Evolutionary conservation across 306 rosid species (phyloP).

Genomic region (Trichosanthes cucumerina): DNA sequence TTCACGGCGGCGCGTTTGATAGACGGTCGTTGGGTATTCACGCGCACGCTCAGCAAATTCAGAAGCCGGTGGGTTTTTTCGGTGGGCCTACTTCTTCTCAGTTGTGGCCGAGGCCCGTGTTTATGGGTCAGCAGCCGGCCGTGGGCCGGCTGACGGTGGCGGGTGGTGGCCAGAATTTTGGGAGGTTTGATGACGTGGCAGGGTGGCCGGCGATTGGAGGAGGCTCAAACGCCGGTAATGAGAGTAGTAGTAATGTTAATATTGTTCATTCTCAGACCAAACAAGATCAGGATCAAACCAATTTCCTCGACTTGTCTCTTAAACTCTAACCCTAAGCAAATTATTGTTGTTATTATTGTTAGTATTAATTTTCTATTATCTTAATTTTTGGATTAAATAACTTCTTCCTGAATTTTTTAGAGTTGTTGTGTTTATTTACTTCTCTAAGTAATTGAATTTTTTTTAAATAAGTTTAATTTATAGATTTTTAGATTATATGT

Average conservation of each 20-base stretch:
- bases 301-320: not conserved
- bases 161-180: not conserved
- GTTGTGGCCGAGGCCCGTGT: not conserved
- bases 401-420: too few species aligned
- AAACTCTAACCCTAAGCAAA: not conserved
- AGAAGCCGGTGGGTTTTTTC: not conserved
- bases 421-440: too few species aligned
- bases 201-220: not conserved
- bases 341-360: not conserved
- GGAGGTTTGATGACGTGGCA: not conserved
- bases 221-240: constrained; percentile 2
- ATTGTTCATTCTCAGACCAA: not conserved
- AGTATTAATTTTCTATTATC: not conserved
- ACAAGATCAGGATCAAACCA: not conserved
- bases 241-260: not conserved
- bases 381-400: not conserved
- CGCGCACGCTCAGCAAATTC: not conserved
- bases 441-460: too few species aligned
- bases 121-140: not conserved
- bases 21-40: not conserved
- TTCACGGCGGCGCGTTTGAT: not conserved
- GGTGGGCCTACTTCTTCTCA: not conserved
- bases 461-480: too few species aligned
- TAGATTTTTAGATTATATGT: too few species aligned
- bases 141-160: not conserved